These are phyloP conservation scores for Parascedosporium putredinis DNA, from an alignment of 2,329 filamentous ascomycete genomes.

Conservation along the genomic window DNA sequence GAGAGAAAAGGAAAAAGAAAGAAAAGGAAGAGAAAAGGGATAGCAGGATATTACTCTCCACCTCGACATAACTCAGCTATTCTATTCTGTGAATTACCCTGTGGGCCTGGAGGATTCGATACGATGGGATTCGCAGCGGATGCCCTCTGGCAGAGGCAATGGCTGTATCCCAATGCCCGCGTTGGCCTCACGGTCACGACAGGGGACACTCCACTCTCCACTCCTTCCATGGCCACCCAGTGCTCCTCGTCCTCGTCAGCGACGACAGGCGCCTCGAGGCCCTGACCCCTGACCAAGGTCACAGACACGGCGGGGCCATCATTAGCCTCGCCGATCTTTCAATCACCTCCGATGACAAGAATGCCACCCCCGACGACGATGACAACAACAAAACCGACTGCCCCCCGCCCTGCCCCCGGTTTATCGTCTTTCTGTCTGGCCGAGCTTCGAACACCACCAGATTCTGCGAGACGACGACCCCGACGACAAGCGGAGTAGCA, in stretches of 20 bases:
- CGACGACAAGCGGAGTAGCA: background rate
- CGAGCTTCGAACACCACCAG: background rate
- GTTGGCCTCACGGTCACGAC: background rate
- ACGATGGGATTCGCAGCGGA: conserved; percentile 7
- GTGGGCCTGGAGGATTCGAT: background rate
- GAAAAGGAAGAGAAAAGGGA: too few relatives aligned
- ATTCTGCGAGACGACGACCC: background rate
- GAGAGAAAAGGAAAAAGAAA: too few relatives aligned
- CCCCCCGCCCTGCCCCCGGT: conserved; percentile 6
- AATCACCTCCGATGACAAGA: background rate
- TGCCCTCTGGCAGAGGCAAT: conserved; percentile 6
- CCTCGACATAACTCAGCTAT: too few relatives aligned
- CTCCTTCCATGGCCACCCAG: background rate
- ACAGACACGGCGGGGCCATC: background rate
- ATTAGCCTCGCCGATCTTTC: background rate
- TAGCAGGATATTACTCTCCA: too few relatives aligned
- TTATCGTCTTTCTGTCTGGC: conserved; percentile 7
- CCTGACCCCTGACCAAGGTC: conserved; percentile 5
- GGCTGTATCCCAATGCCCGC: background rate
- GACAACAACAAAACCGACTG: background rate
- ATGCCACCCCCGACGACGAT: background rate
- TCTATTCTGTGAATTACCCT: too few relatives aligned
- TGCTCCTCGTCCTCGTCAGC: conserved; percentile 3
- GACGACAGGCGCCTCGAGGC: conserved; percentile 1
- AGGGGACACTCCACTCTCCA: conserved; percentile 3